A percentile compares a stretch with the other conserved stretches of the same genome.
These are phyloP conservation scores for Colletotrichum caudatum DNA, from an alignment of 2,329 filamentous ascomycete genomes.

Conservation along the genomic window DNA sequence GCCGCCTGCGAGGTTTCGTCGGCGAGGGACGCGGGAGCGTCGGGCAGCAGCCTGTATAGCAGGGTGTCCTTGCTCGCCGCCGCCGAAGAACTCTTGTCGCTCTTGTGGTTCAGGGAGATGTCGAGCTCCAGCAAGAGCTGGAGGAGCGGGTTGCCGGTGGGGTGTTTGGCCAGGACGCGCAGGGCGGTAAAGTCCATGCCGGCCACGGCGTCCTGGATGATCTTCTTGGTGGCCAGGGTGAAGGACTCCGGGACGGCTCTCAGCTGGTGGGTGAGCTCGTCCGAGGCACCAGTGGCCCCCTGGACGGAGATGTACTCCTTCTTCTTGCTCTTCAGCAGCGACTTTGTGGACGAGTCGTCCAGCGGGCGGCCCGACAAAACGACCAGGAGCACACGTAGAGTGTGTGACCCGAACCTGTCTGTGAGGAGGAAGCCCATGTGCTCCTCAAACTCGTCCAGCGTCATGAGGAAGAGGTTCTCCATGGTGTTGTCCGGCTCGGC, in stretches of 20 bases:
- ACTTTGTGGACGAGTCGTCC: conserved; percentile 75
- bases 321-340: conserved; percentile 88
- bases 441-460: conserved; percentile 88
- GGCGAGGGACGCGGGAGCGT: conserved; percentile 75
- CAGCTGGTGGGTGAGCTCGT: conserved; percentile 51
- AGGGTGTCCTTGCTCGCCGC: conserved; percentile 63
- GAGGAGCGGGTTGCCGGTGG: conserved; percentile 91
- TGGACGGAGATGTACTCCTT: conserved; percentile 84
- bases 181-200: conserved; percentile 84
- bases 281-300: conserved; percentile 60
- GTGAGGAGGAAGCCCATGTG: conserved; percentile 87
- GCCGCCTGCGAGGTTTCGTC: conserved; percentile 79
- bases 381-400: conserved; percentile 85
- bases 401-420: conserved; percentile 90
- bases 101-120: conserved; percentile 76
- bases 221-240: conserved; percentile 79
- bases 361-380: conserved; percentile 87
- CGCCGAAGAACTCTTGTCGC: conserved; percentile 69
- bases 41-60: conserved; percentile 82
- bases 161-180: conserved; percentile 86
- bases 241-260: conserved; percentile 84
- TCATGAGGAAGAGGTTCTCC: conserved; percentile 86
- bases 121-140: conserved; percentile 92
- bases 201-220: conserved; percentile 81
- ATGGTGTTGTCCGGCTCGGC: conserved; percentile 71